Percentiles rank a stretch among this genome's conserved stretches.
These are phyloP conservation scores for Barnettozyma salicaria DNA, from an alignment of 805 yeast species.

Conservation along the genomic window DNA sequence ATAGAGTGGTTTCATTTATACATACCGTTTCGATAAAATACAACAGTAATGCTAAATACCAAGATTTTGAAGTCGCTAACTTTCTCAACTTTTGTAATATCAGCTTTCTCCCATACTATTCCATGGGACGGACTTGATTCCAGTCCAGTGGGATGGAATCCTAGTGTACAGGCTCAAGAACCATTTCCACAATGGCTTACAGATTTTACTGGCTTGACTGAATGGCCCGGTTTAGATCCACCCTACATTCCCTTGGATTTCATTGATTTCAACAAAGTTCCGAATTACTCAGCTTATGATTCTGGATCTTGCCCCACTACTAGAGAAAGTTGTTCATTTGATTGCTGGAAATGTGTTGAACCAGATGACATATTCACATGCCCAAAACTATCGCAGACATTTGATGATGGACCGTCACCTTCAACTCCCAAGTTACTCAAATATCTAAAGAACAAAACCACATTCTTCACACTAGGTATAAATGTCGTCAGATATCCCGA, in stretches of 20 bases:
- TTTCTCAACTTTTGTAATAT: too few relatives aligned
- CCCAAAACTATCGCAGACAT: conserved; percentile 71
- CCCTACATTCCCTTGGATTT: conserved; percentile 82
- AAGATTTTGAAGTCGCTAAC: too few relatives aligned
- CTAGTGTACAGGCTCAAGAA: conserved; percentile 22
- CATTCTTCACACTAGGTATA: conserved; percentile 82
- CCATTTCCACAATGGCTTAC: conserved; percentile 79
- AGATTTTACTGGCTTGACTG: conserved; percentile 61
- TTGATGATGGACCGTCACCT: conserved; percentile 92
- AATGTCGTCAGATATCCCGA: conserved; percentile 76
- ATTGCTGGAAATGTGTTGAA: conserved; percentile 73
- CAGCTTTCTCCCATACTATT: background rate
- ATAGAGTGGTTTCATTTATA: too few relatives aligned
- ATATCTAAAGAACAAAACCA: conserved; percentile 49
- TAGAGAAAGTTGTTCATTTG: conserved; percentile 69
- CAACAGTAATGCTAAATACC: too few relatives aligned
- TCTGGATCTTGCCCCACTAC: conserved; percentile 57
- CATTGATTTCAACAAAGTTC: conserved; percentile 51
- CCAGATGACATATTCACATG: conserved; percentile 76
- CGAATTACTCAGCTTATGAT: conserved; percentile 40
- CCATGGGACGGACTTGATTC: background rate
- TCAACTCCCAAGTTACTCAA: conserved; percentile 56
- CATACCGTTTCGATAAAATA: too few relatives aligned
- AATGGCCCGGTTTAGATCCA: conserved; percentile 86
- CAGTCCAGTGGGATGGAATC: conserved; percentile 26